These are phyloP conservation scores for Sporisorium exsertum DNA, from an alignment of 1,284 basidiomycete genomes.

Conservation along the genomic window DNA sequence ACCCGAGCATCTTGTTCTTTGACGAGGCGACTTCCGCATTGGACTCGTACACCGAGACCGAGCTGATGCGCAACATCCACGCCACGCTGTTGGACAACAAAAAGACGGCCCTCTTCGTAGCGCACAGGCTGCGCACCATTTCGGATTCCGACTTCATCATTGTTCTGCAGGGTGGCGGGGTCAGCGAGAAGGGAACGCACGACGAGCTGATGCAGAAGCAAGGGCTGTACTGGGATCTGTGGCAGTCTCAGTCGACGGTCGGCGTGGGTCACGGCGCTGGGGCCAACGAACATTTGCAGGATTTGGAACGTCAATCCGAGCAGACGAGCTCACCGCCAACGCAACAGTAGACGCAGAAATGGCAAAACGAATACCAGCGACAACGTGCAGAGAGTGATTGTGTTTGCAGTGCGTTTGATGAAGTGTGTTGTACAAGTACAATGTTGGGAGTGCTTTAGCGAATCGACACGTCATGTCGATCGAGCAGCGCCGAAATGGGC, in stretches of 20 bases:
- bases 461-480: conserved; percentile 22
- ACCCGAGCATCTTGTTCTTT: conserved; percentile 94
- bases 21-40: conserved; percentile 98
- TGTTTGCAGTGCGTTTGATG: not conserved
- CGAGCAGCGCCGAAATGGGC: conserved; percentile 27
- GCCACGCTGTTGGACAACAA: conserved; percentile 79
- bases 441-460: conserved; percentile 8
- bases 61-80: conserved; percentile 95
- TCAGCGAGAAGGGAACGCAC: conserved; percentile 62
- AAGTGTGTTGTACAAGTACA: not conserved
- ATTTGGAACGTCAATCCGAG: conserved; percentile 25
- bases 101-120: conserved; percentile 86
- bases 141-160: conserved; percentile 76
- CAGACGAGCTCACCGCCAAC: not conserved
- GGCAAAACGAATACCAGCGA: conserved; percentile 4
- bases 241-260: conserved; percentile 54
- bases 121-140: conserved; percentile 81
- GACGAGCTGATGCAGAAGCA: conserved; percentile 47
- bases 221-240: conserved; percentile 65
- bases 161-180: conserved; percentile 58
- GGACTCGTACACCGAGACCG: conserved; percentile 92
- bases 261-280: conserved; percentile 56
- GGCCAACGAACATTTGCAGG: conserved; percentile 41
- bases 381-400: not conserved
- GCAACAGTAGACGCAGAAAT: not conserved